Conservation (phyloP, 305 asterid species). For the Fraxinus xanthoxyloides region DNA sequence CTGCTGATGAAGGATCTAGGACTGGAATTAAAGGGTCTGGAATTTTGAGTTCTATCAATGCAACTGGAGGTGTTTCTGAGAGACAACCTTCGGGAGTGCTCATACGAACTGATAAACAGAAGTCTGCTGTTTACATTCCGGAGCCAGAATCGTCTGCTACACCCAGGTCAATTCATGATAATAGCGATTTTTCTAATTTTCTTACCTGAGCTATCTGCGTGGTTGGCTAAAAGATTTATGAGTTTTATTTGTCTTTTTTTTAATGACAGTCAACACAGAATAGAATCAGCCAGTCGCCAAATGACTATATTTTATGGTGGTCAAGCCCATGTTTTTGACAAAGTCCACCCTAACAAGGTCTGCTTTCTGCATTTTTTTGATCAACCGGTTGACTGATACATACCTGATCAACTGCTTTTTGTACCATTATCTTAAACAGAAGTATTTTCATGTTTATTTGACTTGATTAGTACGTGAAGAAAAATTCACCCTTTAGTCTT, state of each 20-base stretch:
- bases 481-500: neutral
- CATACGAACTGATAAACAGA: constrained; percentile 53
- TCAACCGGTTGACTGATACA: neutral
- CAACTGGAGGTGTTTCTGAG: constrained; percentile 46
- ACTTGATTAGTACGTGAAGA: neutral
- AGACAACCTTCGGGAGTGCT: constrained; percentile 70
- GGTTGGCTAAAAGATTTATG: neutral
- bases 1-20: constrained; percentile 99
- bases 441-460: neutral
- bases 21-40: constrained; percentile 91
- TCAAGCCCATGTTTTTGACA: constrained; percentile 92
- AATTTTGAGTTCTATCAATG: constrained; percentile 59
- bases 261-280: constrained; percentile 59
- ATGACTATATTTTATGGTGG: constrained; percentile 96
- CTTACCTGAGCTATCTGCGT: neutral
- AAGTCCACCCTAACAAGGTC: constrained; percentile 87
- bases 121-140: constrained; percentile 39
- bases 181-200: constrained; percentile 3
- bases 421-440: neutral
- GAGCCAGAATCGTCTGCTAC: constrained; percentile 62
- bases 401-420: neutral
- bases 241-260: constrained; percentile 20
- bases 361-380: constrained; percentile 17
- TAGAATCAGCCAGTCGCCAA: constrained; percentile 53
- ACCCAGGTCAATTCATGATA: constrained; percentile 45